These are phyloP conservation scores for Scheffersomyces parashehatae DNA, from an alignment of 1,139 yeast genomes.

Conservation along the genomic window DNA sequence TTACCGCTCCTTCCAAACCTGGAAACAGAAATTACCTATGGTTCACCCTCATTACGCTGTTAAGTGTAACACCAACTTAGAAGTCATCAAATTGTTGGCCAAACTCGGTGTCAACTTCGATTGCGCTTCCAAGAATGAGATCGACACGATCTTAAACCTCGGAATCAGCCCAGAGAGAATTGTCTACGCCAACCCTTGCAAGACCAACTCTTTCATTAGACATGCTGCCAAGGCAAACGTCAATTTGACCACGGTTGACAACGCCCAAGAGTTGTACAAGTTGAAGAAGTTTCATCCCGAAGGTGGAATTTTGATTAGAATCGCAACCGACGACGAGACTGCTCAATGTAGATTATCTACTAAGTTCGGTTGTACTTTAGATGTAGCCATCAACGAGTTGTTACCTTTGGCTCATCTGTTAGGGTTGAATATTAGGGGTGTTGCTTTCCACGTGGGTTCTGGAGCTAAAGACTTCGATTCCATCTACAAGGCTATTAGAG, in stretches of 20 bases:
- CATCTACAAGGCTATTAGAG: constrained; percentile 69
- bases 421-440: constrained; percentile 71
- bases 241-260: constrained; percentile 84
- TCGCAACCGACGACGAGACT: constrained; percentile 85
- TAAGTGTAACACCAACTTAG: constrained; percentile 81
- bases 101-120: constrained; percentile 77
- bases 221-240: constrained; percentile 61
- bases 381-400: constrained; percentile 52
- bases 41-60: constrained; percentile 89
- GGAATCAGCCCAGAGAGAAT: constrained; percentile 69
- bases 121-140: constrained; percentile 90
- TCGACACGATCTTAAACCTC: constrained; percentile 60
- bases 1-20: constrained; percentile 55
- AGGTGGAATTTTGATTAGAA: constrained; percentile 72
- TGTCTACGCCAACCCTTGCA: constrained; percentile 93
- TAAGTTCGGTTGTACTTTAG: constrained; percentile 81
- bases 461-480: constrained; percentile 81
- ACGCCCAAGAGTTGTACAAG: constrained; percentile 79
- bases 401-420: constrained; percentile 64
- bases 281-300: constrained; percentile 66
- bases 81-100: constrained; percentile 59
- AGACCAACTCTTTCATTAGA: constrained; percentile 77
- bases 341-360: constrained; percentile 87
- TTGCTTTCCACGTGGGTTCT: constrained; percentile 94
- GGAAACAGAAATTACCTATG: constrained; percentile 68